Conservation (phyloP, 495 filamentous ascomycete genomes). For the Trichoderma parareesei region DNA sequence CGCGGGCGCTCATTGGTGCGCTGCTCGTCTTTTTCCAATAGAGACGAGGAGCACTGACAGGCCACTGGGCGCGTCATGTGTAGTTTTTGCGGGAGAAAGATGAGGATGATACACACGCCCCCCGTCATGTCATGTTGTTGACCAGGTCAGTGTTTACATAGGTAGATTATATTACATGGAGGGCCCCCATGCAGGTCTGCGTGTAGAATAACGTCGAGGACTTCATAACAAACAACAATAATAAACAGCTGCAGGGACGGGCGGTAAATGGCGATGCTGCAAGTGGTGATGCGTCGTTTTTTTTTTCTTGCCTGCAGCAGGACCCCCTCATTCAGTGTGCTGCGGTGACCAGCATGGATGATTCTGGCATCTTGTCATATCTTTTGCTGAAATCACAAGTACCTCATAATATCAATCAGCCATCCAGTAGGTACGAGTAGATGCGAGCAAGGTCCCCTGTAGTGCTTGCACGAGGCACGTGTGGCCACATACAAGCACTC, state of each 20-base stretch:
- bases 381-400: too few relatives aligned
- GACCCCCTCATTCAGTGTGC: background rate
- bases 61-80: background rate
- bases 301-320: background rate
- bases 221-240: conserved; percentile 2
- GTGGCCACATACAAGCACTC: too few relatives aligned
- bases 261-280: background rate
- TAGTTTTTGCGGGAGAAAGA: too few relatives aligned
- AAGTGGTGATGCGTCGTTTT: background rate
- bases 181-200: background rate
- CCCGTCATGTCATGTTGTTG: background rate
- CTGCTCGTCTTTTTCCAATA: background rate
- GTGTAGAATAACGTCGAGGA: background rate
- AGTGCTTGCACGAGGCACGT: too few relatives aligned
- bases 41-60: background rate
- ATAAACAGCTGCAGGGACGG: background rate
- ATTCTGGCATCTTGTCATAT: too few relatives aligned
- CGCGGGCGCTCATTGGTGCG: background rate
- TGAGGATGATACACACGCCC: background rate
- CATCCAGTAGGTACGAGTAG: too few relatives aligned
- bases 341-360: too few relatives aligned
- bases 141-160: too few relatives aligned
- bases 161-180: too few relatives aligned
- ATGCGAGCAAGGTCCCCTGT: too few relatives aligned
- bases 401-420: too few relatives aligned